A percentile compares a stretch with the other conserved stretches of the same genome.
phyloP scores from a whole-genome alignment of 2,329 filamentous ascomycete species.

The Alternaria gaisen region DNA sequence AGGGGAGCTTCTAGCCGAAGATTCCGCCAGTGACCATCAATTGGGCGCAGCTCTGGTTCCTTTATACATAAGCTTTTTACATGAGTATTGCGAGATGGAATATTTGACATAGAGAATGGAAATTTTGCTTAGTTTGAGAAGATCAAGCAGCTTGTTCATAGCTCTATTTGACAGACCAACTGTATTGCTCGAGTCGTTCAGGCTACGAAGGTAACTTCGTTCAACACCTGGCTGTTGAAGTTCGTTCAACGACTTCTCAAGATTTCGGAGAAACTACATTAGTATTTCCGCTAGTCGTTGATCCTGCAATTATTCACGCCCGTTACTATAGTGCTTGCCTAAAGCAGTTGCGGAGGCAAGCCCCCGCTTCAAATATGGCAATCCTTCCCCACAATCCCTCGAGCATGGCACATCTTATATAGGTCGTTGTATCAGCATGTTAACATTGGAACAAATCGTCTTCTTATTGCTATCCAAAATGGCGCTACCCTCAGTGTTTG shows the following conservation, averaged over 20 bases:
- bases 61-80: neutral
- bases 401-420: neutral
- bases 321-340: neutral
- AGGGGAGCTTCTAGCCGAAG: neutral
- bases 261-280: neutral
- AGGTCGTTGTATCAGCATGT: neutral
- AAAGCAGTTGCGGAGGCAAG: neutral
- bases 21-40: neutral
- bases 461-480: neutral
- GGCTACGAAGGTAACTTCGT: neutral
- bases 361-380: conserved; percentile 2
- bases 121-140: neutral
- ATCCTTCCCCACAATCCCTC: neutral
- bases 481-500: conserved; percentile 1
- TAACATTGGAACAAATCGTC: neutral
- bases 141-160: neutral
- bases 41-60: neutral
- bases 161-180: neutral
- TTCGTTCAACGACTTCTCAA: neutral
- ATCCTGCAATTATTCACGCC: neutral
- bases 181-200: neutral
- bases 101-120: neutral
- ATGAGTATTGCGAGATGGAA: neutral
- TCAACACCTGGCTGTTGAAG: neutral
- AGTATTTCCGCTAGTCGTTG: neutral